A percentile compares a stretch with the other conserved stretches of the same genome.
These are phyloP conservation scores for Teunomyces barrocoloradensis DNA, from an alignment of 805 yeast species.

Conservation along the genomic window DNA sequence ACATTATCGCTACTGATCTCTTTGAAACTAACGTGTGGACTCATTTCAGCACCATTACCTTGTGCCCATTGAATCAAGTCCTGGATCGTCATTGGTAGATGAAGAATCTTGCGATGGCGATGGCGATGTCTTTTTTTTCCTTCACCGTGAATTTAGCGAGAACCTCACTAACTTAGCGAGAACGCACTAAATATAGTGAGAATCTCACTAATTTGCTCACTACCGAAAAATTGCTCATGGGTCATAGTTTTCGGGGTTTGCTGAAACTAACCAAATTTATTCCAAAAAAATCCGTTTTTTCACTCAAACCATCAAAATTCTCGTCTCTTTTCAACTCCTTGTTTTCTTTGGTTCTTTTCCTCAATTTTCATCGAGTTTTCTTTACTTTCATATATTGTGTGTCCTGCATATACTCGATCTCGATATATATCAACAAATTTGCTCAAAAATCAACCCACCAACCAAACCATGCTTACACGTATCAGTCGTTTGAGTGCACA, in stretches of 20 bases:
- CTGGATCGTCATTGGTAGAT: neutral
- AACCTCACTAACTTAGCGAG: neutral
- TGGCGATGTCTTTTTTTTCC: no score
- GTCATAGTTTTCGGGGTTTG: neutral
- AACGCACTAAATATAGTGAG: neutral
- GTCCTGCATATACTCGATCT: neutral
- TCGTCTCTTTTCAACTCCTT: neutral
- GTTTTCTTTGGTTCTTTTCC: neutral
- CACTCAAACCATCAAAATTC: no score
- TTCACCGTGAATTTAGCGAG: neutral
- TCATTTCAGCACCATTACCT: slow-evolving; percentile 27
- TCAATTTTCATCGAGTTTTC: no score
- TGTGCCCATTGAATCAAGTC: slow-evolving; percentile 31
- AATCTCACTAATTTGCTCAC: neutral
- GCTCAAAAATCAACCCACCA: slow-evolving; percentile 2
- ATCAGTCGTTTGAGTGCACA: slow-evolving; percentile 1
- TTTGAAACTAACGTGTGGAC: slow-evolving; percentile 21
- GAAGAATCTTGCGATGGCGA: neutral
- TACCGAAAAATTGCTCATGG: neutral
- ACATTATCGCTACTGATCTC: slow-evolving; percentile 17
- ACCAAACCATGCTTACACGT: slow-evolving; percentile 1
- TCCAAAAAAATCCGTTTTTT: no score
- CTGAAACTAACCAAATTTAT: neutral
- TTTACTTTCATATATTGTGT: no score
- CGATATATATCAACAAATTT: neutral